Conservation (phyloP, 257 asterid genomes). For the Leptodermis oblonga region DNA sequence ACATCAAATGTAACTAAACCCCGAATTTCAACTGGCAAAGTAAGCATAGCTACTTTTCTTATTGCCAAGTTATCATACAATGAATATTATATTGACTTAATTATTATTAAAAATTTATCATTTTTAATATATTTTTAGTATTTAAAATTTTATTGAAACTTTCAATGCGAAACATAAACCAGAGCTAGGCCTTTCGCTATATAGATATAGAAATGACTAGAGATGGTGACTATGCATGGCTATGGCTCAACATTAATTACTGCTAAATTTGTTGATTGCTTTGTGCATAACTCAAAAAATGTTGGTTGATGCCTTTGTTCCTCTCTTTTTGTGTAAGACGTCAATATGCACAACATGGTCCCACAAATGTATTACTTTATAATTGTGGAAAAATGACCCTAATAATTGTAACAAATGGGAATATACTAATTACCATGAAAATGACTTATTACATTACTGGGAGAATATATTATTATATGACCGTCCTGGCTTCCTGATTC, state of each 20-base stretch:
- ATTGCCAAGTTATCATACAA: no score
- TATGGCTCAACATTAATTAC: not conserved
- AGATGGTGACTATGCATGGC: no score
- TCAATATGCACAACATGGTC: not conserved
- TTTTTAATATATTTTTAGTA: no score
- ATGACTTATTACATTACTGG: not conserved
- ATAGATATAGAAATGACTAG: no score
- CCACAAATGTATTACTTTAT: not conserved
- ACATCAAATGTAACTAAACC: no score
- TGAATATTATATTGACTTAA: no score
- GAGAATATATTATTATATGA: not conserved
- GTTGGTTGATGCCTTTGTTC: conserved; percentile 1
- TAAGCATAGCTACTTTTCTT: no score
- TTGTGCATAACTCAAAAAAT: not conserved
- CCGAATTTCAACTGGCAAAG: no score
- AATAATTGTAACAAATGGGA: not conserved
- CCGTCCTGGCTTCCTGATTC: not conserved
- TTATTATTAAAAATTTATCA: no score
- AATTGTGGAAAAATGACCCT: not conserved
- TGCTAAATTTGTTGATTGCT: not conserved
- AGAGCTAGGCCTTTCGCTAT: no score
- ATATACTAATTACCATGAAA: not conserved
- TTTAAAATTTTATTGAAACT: no score
- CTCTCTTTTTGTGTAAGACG: not conserved
- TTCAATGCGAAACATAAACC: no score